Percentiles rank a stretch among this genome's conserved stretches.
Evolutionary conservation across 2,329 filamentous ascomycete genomes (phyloP).

Genomic region (Biscogniauxia sp.): DNA sequence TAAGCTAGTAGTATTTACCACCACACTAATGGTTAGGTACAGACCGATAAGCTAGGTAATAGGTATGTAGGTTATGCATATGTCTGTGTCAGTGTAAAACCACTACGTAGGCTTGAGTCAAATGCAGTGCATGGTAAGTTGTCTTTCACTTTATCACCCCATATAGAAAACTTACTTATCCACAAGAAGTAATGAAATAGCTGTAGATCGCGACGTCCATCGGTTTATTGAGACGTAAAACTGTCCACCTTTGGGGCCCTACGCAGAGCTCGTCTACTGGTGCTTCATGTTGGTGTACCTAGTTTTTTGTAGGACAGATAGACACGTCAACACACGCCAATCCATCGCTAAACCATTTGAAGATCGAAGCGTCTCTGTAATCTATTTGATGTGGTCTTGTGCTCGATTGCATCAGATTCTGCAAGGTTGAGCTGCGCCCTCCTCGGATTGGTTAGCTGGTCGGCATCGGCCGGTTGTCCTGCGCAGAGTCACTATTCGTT

Average conservation of each 20-base stretch:
- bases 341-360: slow-evolving; percentile 2
- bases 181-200: background rate
- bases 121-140: background rate
- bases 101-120: too few species aligned
- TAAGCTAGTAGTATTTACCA: too few species aligned
- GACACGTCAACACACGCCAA: background rate
- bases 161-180: too few species aligned
- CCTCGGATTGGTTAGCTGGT: slow-evolving; percentile 3
- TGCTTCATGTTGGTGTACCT: background rate
- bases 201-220: background rate
- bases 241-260: background rate
- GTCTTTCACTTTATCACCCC: background rate
- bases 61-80: too few species aligned
- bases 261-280: background rate
- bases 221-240: background rate
- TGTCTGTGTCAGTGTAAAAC: too few species aligned
- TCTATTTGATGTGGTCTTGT: slow-evolving; percentile 6
- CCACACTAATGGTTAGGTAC: too few species aligned
- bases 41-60: too few species aligned
- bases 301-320: background rate
- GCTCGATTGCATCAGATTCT: slow-evolving; percentile 14
- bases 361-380: slow-evolving; percentile 5
- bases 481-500: background rate
- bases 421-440: slow-evolving; percentile 9
- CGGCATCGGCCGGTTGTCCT: background rate